Conservation (phyloP, 352 stramenopile genomes). For the Pilasporangium apinafurcum region DNA sequence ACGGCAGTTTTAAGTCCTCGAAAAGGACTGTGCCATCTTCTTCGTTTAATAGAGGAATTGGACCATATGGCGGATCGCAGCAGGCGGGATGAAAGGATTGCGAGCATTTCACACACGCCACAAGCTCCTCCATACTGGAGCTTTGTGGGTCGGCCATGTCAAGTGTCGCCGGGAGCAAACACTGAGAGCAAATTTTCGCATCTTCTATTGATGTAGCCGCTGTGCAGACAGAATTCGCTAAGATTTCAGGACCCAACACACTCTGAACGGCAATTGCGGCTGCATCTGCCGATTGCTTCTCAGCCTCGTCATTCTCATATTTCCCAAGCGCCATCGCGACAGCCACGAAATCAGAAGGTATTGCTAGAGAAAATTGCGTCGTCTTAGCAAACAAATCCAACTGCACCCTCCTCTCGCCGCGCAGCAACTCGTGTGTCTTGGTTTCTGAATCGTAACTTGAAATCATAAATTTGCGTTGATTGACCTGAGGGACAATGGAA, state of each 20-base stretch:
- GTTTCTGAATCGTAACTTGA: background rate
- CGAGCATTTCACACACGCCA: conserved; percentile 50
- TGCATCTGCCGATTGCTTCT: conserved; percentile 1
- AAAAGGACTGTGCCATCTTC: conserved; percentile 53
- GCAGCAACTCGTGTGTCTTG: conserved; percentile 1
- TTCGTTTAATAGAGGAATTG: conserved; percentile 42
- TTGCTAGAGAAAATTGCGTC: conserved; percentile 4
- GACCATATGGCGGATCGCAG: conserved; percentile 64
- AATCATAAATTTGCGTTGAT: background rate
- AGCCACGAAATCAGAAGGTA: conserved; percentile 1
- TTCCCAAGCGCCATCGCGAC: conserved; percentile 4
- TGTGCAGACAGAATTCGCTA: no score
- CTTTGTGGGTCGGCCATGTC: background rate
- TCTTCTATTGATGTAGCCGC: no score
- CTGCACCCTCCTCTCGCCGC: background rate
- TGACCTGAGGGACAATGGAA: background rate
- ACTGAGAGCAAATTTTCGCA: conserved; percentile 9
- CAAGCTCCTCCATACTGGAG: conserved; percentile 23
- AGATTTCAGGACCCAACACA: no score
- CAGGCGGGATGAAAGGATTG: conserved; percentile 59
- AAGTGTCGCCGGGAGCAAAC: conserved; percentile 10
- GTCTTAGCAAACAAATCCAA: background rate
- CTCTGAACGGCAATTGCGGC: no score
- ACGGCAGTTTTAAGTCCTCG: conserved; percentile 57
- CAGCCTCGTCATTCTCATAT: background rate